phyloP scores from a whole-genome alignment of 768 basidiomycete species.

The Panaeolus papilionaceus region DNA sequence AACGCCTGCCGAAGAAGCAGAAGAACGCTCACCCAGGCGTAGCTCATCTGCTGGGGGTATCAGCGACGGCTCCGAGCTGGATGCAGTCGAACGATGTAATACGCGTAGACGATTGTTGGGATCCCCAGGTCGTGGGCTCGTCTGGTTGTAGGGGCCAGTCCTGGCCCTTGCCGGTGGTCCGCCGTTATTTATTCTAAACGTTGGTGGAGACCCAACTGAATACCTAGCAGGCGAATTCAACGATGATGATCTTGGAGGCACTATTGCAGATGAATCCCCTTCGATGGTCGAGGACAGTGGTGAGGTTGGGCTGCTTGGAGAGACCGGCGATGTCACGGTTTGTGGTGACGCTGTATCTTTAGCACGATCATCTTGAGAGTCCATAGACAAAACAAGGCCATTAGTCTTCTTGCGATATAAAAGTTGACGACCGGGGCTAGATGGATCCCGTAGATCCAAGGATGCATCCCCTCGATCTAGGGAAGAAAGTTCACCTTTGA shows the following conservation, averaged over 20 bases:
- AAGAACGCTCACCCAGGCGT: not conserved
- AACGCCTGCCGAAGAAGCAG: slow-evolving; percentile 1
- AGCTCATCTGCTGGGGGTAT: slow-evolving; percentile 58
- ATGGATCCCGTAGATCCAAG: slow-evolving; percentile 72
- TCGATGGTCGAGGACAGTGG: not conserved
- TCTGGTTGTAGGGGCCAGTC: slow-evolving; percentile 40
- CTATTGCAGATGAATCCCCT: slow-evolving; percentile 36
- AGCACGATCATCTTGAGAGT: slow-evolving; percentile 27
- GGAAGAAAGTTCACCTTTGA: slow-evolving; percentile 74
- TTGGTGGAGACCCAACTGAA: slow-evolving; percentile 36
- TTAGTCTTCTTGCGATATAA: slow-evolving; percentile 45
- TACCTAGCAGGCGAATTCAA: slow-evolving; percentile 45
- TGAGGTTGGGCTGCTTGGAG: slow-evolving; percentile 17
- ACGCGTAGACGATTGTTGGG: slow-evolving; percentile 49
- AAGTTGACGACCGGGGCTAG: slow-evolving; percentile 56
- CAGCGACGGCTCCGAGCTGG: slow-evolving; percentile 85
- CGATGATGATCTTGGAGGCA: slow-evolving; percentile 59
- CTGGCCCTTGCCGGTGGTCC: slow-evolving; percentile 46
- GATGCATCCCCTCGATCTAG: slow-evolving; percentile 58
- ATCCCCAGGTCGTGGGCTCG: slow-evolving; percentile 30
- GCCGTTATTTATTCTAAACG: slow-evolving; percentile 41
- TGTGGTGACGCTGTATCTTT: slow-evolving; percentile 4
- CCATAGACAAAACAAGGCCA: slow-evolving; percentile 31
- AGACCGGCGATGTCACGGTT: slow-evolving; percentile 17
- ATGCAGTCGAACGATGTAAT: slow-evolving; percentile 76